Base-by-base conservation (phyloP, 495 filamentous ascomycete species). In the Xylaria cubensis region DNA sequence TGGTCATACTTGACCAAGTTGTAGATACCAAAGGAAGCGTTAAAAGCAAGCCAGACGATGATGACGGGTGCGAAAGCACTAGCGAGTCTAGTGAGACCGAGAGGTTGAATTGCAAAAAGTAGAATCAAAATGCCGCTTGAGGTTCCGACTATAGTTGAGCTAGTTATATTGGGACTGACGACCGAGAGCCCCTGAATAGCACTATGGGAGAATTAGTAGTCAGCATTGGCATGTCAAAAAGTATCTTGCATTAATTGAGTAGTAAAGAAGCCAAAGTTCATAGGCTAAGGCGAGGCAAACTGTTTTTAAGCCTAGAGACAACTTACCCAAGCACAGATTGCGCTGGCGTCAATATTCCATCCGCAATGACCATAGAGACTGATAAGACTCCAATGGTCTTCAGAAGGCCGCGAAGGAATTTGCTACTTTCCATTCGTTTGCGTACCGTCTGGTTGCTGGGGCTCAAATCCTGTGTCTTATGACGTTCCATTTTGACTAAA, bases 41-140 rank as follows among this genome's bases (percentile, higher is more conserved):
- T 93, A 74, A 94, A 89, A 2, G 81, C 80, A 3, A 94, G 87
- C 92, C 92, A 94, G 24, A 92, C 73, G 48, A 93, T 88, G 61
- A 94, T 87, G 26, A 94, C 89, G 2, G 92, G 92, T 0, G 92
- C 90, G 73, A 93, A 94, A 0, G 86, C 76, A 42, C 78, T 80
- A 3, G 87, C 88, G n/a, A 94, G 84, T 71, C 89, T 92, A 0
- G 87, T 87, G 1, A 88, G 89, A 0, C 92, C 92, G 12, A 94
- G 80, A 0, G 92, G 92, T 72, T 94, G 92, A 42, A 94, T 83
- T 17, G 83, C 70, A 75, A 93, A 94, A 0, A 94, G 85, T 4
- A 91, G 64, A 4, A 94, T 81, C 5, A 94, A 78, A 66, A 94
- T 92, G 7, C 86, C 90, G 74, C 91, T 92, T 1, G 90, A 86